Evolutionary conservation across 176 grass and related monocot genomes (phyloP).

Genomic region (Aegilops tauschii): DNA sequence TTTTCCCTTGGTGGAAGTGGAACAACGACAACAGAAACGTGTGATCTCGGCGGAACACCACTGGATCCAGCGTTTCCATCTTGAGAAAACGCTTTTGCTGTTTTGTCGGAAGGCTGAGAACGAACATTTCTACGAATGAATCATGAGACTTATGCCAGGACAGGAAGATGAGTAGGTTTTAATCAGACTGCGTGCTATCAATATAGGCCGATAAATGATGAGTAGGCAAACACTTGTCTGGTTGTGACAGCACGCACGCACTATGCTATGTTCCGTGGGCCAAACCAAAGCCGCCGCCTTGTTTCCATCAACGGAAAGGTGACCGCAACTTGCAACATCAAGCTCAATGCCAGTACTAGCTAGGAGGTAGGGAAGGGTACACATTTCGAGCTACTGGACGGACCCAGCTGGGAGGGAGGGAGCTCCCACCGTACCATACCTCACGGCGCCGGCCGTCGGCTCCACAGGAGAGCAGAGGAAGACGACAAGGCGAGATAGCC

Average conservation of each 20-base stretch:
- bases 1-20: neutral
- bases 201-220: neutral
- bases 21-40: neutral
- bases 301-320: neutral
- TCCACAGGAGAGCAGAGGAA: neutral
- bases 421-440: neutral
- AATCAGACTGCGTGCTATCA: too few relatives aligned
- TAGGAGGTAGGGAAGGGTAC: neutral
- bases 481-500: neutral
- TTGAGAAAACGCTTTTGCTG: too few relatives aligned
- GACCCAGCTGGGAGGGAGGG: neutral
- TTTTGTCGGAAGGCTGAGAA: too few relatives aligned
- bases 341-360: neutral
- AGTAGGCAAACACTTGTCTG: neutral
- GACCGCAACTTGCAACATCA: neutral
- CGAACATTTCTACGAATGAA: too few relatives aligned
- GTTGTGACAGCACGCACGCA: neutral
- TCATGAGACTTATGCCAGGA: too few relatives aligned
- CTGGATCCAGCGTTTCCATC: neutral
- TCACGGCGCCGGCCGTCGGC: neutral
- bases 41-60: neutral
- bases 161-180: too few relatives aligned
- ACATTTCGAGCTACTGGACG: neutral
- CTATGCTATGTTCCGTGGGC: neutral
- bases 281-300: neutral